These are phyloP conservation scores for Heliosperma pusillum DNA, from an alignment of 148 eudicot genomes.

Conservation along the genomic window DNA sequence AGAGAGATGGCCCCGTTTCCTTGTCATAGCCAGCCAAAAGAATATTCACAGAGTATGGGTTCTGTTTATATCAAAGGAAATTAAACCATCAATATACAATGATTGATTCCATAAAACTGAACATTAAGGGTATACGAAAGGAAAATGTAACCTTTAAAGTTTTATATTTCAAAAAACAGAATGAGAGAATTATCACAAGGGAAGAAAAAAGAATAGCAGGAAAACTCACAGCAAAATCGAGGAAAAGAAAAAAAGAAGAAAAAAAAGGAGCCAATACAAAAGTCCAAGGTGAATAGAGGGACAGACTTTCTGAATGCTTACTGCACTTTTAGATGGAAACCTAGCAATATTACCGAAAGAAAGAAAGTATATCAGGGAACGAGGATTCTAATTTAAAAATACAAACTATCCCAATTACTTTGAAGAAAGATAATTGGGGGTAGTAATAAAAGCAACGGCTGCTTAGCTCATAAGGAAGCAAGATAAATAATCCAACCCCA, in stretches of 20 bases:
- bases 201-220: background rate
- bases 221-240: background rate
- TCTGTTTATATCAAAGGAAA: constrained; percentile 49
- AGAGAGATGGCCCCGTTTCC: constrained; percentile 76
- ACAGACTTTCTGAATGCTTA: background rate
- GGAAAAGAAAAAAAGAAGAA: background rate
- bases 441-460: too few species aligned
- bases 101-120: background rate
- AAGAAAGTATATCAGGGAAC: too few species aligned
- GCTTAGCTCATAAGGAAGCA: too few species aligned
- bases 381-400: too few species aligned
- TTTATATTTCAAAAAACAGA: background rate
- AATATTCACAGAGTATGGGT: constrained; percentile 71
- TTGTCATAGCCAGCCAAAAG: constrained; percentile 81
- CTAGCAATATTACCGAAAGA: too few species aligned
- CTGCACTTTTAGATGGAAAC: too few species aligned
- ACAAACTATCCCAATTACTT: too few species aligned
- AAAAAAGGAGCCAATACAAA: background rate
- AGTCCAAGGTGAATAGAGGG: background rate
- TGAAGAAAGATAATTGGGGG: too few species aligned
- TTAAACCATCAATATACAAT: background rate
- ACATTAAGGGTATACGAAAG: background rate
- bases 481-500: background rate
- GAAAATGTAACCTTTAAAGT: background rate
- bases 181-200: background rate